Base-by-base conservation (phyloP, 768 basidiomycete genomes). In the Boletus coccyginus region DNA sequence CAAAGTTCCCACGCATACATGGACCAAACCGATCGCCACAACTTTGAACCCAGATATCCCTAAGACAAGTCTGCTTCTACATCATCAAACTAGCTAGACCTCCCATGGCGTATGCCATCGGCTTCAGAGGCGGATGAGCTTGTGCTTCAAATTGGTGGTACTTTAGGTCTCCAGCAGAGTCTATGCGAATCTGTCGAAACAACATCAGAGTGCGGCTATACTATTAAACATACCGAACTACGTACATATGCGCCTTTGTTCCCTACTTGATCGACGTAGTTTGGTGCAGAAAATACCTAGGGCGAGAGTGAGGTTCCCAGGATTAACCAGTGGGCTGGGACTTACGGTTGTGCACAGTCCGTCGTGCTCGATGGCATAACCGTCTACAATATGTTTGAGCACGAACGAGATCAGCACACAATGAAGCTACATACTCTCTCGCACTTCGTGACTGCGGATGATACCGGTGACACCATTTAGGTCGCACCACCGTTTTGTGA, bases 401-500 rank as follows among this genome's bases (percentile, higher is more conserved):
- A 35, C 19, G 19, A 12, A 36, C 31, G 24, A 50, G 17, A 44
- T 42, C n/a, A 41, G 3, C 5, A 29, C 35, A 50, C 14, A 48
- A 51, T 21, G 50, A 41, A 60, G 44, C 52, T 27, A 70, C 81
- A 56, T 63, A 86, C 88, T 84, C 79, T 94, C 91, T 56, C 97
- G 85, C 52, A 98, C 96, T 81, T 99, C 97, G 70, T 99, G 97
- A 62, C 91, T 94, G 47, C 97, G 89, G 60, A 98, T 88, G 53
- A 99, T 79, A 7, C 92, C 93, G 24, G 93, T 86, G 46, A 98
- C 82, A 16, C 85, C 81, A 69, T 97, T 97, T 29, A 88, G 76
- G 38, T 84, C 81, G 68, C 95, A 97, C 94, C 94, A 98, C 53
- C 82, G 75, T 66, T 81, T 83, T 3, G 94, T 97, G 17, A 98